phyloP scores from a whole-genome alignment of 345 rosid genomes.

The Durio zibethinus region DNA sequence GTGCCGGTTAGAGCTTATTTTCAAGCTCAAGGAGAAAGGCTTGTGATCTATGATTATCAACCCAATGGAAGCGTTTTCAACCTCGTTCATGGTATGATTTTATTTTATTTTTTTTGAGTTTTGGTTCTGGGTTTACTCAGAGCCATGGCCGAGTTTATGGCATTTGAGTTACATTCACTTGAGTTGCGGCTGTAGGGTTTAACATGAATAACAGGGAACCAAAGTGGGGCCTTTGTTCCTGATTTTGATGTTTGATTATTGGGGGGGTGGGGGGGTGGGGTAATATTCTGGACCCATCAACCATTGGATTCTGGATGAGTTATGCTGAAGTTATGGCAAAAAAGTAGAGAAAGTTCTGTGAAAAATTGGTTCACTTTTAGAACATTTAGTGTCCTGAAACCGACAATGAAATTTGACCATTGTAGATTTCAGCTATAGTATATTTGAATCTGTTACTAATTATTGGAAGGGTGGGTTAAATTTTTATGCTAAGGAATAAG shows the following conservation, averaged over 20 bases:
- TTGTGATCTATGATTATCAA: conserved; percentile 74
- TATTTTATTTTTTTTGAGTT: not conserved
- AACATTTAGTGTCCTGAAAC: not conserved
- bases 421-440: not conserved
- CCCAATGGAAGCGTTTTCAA: conserved; percentile 85
- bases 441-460: too few species aligned
- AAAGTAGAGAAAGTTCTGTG: not conserved
- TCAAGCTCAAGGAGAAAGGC: conserved; percentile 85
- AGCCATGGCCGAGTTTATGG: not conserved
- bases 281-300: not conserved
- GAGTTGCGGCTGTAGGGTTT: not conserved
- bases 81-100: conserved; percentile 75
- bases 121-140: not conserved
- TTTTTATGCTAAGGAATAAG: too few species aligned
- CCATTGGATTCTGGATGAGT: conserved; percentile 3
- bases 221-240: not conserved
- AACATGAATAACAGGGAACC: not conserved
- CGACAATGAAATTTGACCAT: not conserved
- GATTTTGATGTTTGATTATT: not conserved
- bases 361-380: not conserved
- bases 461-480: too few species aligned
- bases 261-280: not conserved
- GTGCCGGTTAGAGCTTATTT: conserved; percentile 72
- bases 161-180: not conserved
- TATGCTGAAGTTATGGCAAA: not conserved